A percentile compares a stretch with the other conserved stretches of the same genome.
Conservation (phyloP, 305 asterid species). For the Fraxinus sp. region DNA sequence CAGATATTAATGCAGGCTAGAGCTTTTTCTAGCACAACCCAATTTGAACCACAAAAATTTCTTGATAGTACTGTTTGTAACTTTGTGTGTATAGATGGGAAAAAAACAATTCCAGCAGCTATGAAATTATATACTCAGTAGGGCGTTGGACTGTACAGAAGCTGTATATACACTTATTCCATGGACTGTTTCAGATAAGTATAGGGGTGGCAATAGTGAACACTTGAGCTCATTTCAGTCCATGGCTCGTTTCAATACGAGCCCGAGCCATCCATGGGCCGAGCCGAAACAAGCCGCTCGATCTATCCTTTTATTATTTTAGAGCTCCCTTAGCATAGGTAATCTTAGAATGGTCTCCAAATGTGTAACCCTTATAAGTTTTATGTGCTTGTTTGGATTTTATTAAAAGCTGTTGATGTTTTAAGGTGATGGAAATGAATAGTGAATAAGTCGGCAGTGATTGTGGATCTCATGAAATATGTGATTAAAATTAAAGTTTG, state of each 20-base stretch:
- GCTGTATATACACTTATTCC: background rate
- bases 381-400: too few relatives aligned
- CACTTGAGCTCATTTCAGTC: background rate
- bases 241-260: background rate
- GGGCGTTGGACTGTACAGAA: background rate
- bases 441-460: too few relatives aligned
- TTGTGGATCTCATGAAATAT: too few relatives aligned
- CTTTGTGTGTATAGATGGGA: background rate
- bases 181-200: background rate
- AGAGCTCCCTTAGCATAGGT: background rate
- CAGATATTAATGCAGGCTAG: background rate
- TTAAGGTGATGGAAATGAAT: too few relatives aligned
- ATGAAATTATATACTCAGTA: background rate
- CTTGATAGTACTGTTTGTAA: background rate
- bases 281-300: too few relatives aligned
- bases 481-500: too few relatives aligned
- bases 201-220: background rate
- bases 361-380: background rate
- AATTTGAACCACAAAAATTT: background rate
- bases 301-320: too few relatives aligned
- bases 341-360: background rate
- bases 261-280: too few relatives aligned
- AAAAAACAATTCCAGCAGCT: background rate
- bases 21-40: background rate
- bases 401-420: too few relatives aligned